Evolutionary conservation across 1,284 basidiomycete genomes (phyloP), one percentile per base, ranked within the genome.

Genomic region (Ustilago curta): DNA sequence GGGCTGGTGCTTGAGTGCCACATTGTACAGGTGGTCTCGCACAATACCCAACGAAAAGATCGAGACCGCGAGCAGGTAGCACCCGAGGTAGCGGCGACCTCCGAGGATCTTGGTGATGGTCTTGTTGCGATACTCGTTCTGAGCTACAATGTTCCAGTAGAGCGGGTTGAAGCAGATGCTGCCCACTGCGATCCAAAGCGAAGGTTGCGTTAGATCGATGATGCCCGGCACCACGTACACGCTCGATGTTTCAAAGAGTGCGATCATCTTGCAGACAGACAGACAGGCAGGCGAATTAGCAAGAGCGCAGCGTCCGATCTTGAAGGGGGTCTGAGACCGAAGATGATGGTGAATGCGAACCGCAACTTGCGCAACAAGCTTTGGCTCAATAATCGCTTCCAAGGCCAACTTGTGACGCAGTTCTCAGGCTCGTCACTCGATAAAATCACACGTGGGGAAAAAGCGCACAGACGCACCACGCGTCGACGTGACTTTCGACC

Each of bases 101-200:
- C 82, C 77, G 9, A 83, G 76, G 16, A 80, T 6, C 45, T 73
- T 75, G 45, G 84, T 84, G 53, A 85, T 80, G 12, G 83, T 82
- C 57, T 76, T 74, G 59, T 81, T 76, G 65, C 70, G 77, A 59
- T 85, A 83, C 62, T 85, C 95, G 87, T 96, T 94, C 65, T 91
- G 91, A 27, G 95, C 95, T 37, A 95, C 90, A 69, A 95, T 91
- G 86, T 98, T 98, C 96, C 95, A 98, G 78, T 93, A 95, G 2
- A 91, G 90, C 0, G 95, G 95, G 83, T 97, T 97, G 88, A 97
- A 96, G 16, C 71, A 76, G 70, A 81, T 78, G 57, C 70, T 74
- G 29, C 64, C 79, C 11, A 73, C 70, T 3, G 75, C 79, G 51
- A 82, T 73, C 77, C 76, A 82, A 7, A 83, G 59, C 42, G 75